Evolutionary conservation across 768 basidiomycete species (phyloP).

Genomic region (Lyophyllum shimeji): DNA sequence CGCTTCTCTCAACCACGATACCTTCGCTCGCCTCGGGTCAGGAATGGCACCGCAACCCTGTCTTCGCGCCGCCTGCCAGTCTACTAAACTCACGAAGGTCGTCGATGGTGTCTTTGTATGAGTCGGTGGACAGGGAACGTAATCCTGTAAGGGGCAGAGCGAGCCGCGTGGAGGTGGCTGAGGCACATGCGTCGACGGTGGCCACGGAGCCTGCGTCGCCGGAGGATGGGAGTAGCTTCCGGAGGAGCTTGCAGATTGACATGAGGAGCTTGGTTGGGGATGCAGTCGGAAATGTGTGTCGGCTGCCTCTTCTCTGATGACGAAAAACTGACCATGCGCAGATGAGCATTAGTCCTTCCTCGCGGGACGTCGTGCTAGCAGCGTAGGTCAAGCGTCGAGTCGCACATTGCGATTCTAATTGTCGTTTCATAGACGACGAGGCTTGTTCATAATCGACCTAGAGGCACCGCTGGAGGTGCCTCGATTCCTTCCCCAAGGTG

Average conservation of each 20-base stretch:
- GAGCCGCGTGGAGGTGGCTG: constrained; percentile 6
- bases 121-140: constrained; percentile 1
- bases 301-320: background rate
- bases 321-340: constrained; percentile 28
- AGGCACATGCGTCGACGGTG: background rate
- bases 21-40: constrained; percentile 9
- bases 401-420: background rate
- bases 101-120: constrained; percentile 11
- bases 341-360: constrained; percentile 92
- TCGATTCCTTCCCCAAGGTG: constrained; percentile 93
- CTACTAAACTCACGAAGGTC: constrained; percentile 13
- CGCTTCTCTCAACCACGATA: constrained; percentile 3
- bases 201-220: constrained; percentile 16
- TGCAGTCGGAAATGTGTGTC: constrained; percentile 78
- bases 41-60: constrained; percentile 17
- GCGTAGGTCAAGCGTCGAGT: constrained; percentile 45
- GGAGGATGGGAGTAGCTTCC: constrained; percentile 63
- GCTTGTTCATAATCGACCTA: constrained; percentile 93
- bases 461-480: constrained; percentile 85
- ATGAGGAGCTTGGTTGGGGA: constrained; percentile 81
- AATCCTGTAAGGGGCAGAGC: background rate
- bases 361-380: constrained; percentile 87
- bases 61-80: constrained; percentile 18
- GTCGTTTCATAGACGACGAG: constrained; percentile 66
- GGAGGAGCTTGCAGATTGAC: constrained; percentile 65